Base-by-base conservation (phyloP, 2,329 filamentous ascomycete genomes). In the Pyrenochaeta sp. region DNA sequence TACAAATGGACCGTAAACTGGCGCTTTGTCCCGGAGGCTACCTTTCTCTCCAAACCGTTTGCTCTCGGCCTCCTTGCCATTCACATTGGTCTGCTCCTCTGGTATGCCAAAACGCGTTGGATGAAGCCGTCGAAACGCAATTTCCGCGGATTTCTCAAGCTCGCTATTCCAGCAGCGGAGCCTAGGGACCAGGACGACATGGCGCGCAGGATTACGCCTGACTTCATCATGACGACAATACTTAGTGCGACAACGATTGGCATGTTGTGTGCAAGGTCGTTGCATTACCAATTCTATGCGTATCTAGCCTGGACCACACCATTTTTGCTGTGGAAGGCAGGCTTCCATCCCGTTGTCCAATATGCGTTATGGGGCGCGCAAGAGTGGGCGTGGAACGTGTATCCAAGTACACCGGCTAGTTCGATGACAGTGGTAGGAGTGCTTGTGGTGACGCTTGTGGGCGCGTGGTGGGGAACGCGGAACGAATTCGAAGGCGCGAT, bases 1-100 rank as follows among this genome's bases (percentile, higher is more conserved):
- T 98, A 94, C 82, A 92, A 94, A 77, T 99, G 95, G 95, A 99
- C 95, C 0, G 95, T 99, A 63, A 99, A 99, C 76, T 99, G 95
- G 95, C 87, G 93, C 48, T 98, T 98, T 73, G 78, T 97, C n/a
- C 88, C 90, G 14, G 92, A 97, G 76, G 85, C 90, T 6, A 76
- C 79, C 0, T 99, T 99, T 67, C 83, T 96, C 41, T 89, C 87
- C 63, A 84, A 79, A 54, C 73, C 78, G 1, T 96, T 97, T 71
- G 86, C 92, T 21, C 64, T 88, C 15, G 75, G 78, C 12, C 82
- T 97, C 45, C 81, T 97, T 21, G 81, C 76, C 1, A 70, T 85
- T 49, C 92, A 97, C 72, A 79, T 81, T 21, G 73, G 79, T 7
- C 80, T 92, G n/a, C 82, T 97, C 20, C 64, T 81, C 21, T 72